Evolutionary conservation across 2,329 filamentous ascomycete species (phyloP).

Genomic region (Epichloe uncinata): DNA sequence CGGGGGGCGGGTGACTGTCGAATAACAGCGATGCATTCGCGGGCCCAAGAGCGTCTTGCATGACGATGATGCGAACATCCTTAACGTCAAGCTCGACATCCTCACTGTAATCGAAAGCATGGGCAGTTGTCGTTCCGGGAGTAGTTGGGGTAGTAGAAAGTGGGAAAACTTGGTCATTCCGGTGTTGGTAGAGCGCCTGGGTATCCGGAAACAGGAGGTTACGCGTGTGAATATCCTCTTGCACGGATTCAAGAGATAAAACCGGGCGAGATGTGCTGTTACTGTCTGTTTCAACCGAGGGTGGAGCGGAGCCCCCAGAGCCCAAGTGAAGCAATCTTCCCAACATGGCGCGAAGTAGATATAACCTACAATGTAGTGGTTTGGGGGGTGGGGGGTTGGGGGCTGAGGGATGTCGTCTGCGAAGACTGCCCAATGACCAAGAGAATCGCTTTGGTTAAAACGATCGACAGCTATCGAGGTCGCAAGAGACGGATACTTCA

Average conservation of each 20-base stretch:
- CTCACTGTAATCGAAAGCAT: slow-evolving; percentile 46
- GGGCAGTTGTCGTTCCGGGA: slow-evolving; percentile 32
- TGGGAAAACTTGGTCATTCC: slow-evolving; percentile 50
- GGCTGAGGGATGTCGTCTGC: background rate
- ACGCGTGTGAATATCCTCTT: slow-evolving; percentile 57
- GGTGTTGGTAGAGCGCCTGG: slow-evolving; percentile 45
- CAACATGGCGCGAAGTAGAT: slow-evolving; percentile 31
- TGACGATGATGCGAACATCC: slow-evolving; percentile 54
- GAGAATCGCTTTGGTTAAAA: background rate
- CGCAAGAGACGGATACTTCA: slow-evolving; percentile 1
- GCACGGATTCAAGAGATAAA: slow-evolving; percentile 49
- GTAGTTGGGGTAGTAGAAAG: slow-evolving; percentile 36
- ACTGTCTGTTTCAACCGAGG: slow-evolving; percentile 22
- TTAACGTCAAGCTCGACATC: slow-evolving; percentile 51
- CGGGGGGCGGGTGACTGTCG: slow-evolving; percentile 43
- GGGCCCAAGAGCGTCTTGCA: slow-evolving; percentile 52
- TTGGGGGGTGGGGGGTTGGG: background rate
- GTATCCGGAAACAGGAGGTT: slow-evolving; percentile 56
- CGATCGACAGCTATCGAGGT: background rate
- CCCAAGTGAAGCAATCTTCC: slow-evolving; percentile 51
- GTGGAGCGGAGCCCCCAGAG: slow-evolving; percentile 29
- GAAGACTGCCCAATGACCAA: background rate
- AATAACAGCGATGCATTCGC: slow-evolving; percentile 47
- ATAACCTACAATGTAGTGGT: background rate
- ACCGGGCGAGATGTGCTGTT: slow-evolving; percentile 24